These are phyloP conservation scores for Pyrenophora graminea DNA, from an alignment of 2,329 filamentous ascomycete species.

Conservation along the genomic window DNA sequence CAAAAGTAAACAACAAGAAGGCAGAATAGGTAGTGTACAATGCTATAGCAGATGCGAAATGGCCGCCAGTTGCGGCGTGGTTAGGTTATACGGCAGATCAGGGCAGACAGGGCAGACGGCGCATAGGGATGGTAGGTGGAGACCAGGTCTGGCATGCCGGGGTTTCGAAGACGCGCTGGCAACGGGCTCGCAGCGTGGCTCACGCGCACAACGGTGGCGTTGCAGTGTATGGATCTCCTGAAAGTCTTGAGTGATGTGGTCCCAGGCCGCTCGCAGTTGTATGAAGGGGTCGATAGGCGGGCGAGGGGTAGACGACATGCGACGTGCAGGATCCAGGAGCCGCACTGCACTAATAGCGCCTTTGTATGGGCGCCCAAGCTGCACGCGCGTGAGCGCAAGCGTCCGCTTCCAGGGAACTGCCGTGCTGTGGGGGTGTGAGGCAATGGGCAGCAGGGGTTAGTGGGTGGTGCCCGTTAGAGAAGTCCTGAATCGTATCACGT, in stretches of 20 bases:
- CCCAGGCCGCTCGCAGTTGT: constrained; percentile 21
- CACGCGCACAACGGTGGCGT: constrained; percentile 42
- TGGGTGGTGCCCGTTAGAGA: constrained; percentile 19
- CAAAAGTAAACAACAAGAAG: constrained; percentile 19
- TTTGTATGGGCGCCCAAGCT: constrained; percentile 19
- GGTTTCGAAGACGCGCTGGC: constrained; percentile 27
- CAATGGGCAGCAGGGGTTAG: constrained; percentile 27
- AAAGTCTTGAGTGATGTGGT: constrained; percentile 20
- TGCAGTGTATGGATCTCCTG: constrained; percentile 24
- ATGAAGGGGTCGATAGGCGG: constrained; percentile 30
- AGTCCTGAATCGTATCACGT: constrained; percentile 24
- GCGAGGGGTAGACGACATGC: constrained; percentile 33
- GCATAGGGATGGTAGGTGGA: constrained; percentile 43
- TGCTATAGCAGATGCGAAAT: constrained; percentile 38
- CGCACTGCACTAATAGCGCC: constrained; percentile 24
- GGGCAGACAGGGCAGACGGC: constrained; percentile 31
- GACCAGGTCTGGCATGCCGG: constrained; percentile 40
- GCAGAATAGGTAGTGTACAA: constrained; percentile 32
- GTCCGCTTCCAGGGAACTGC: constrained; percentile 41
- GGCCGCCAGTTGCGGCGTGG: constrained; percentile 41
- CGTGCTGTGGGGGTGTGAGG: constrained; percentile 42
- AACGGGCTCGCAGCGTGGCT: constrained; percentile 42
- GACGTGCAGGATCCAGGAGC: constrained; percentile 35
- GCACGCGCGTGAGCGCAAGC: constrained; percentile 31
- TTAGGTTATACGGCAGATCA: constrained; percentile 45